Conservation (phyloP, 306 rosid genomes). For the Pueraria montana region DNA sequence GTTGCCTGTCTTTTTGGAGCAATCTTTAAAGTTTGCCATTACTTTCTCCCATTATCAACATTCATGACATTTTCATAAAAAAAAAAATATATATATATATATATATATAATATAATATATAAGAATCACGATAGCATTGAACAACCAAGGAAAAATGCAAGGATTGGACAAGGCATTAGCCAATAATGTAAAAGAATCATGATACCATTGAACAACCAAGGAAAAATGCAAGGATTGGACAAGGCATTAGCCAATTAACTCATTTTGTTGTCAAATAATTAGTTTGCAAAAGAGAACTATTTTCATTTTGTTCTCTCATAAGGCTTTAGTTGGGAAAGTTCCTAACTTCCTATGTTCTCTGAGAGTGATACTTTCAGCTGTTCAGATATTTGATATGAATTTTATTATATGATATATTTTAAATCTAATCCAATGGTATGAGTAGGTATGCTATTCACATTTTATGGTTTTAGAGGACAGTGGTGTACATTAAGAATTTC, state of each 20-base stretch:
- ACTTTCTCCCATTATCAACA: slow-evolving; percentile 10
- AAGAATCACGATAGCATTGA: neutral
- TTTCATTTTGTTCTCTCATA: slow-evolving; percentile 14
- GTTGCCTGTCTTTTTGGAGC: slow-evolving; percentile 4
- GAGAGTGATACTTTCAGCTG: neutral
- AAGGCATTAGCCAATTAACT: neutral
- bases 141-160: slow-evolving; percentile 2
- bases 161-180: neutral
- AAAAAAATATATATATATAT: neutral
- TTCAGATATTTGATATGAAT: neutral
- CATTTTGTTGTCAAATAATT: neutral
- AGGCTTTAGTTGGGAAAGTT: slow-evolving; percentile 8
- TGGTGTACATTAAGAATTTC: neutral
- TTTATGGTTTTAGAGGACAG: neutral
- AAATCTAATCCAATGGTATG: neutral
- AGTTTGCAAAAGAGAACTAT: slow-evolving; percentile 11
- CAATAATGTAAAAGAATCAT: neutral
- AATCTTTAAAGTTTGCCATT: slow-evolving; percentile 32
- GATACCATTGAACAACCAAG: neutral
- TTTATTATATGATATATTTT: slow-evolving; percentile 4
- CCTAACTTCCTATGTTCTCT: neutral
- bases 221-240: slow-evolving; percentile 1
- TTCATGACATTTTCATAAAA: neutral
- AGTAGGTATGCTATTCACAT: neutral
- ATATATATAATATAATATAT: neutral